Percentiles rank a stretch among this genome's conserved stretches.
phyloP scores from a whole-genome alignment of 768 basidiomycete genomes.

The Rhizopogon sp. region DNA sequence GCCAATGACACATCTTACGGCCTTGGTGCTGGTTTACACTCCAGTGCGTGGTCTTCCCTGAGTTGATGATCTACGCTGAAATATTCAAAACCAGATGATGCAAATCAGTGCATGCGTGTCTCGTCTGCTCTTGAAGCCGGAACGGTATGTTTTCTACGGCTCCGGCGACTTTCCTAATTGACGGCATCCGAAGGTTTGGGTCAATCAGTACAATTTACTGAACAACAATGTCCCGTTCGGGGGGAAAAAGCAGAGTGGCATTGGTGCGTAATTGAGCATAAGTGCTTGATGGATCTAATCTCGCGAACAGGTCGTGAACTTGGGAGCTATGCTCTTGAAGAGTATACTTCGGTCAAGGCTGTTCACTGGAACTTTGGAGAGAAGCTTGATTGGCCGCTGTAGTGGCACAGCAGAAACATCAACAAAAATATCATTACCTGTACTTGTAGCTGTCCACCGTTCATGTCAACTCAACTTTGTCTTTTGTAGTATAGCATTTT shows the following conservation, averaged over 20 bases:
- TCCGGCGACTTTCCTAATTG: slow-evolving; percentile 4
- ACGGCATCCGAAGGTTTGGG: slow-evolving; percentile 61
- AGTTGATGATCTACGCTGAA: background rate
- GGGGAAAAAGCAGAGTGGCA: slow-evolving; percentile 90
- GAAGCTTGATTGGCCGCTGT: slow-evolving; percentile 75
- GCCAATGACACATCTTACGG: slow-evolving; percentile 92
- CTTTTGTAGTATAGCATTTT: no score
- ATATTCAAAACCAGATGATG: slow-evolving; percentile 50
- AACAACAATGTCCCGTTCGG: slow-evolving; percentile 93
- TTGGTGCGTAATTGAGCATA: slow-evolving; percentile 44
- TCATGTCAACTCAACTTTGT: background rate
- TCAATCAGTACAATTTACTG: slow-evolving; percentile 84
- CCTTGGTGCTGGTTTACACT: slow-evolving; percentile 88
- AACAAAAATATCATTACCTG: background rate
- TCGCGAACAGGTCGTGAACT: slow-evolving; percentile 71
- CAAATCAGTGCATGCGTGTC: slow-evolving; percentile 86
- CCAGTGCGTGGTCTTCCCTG: slow-evolving; percentile 45
- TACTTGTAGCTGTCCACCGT: background rate
- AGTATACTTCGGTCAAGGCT: slow-evolving; percentile 80
- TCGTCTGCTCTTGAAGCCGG: slow-evolving; percentile 84
- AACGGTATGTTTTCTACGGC: slow-evolving; percentile 46
- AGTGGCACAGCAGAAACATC: slow-evolving; percentile 1
- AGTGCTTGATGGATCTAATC: slow-evolving; percentile 2
- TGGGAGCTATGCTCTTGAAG: slow-evolving; percentile 78
- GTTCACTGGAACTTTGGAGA: slow-evolving; percentile 89